Base-by-base conservation (phyloP, 495 filamentous ascomycete genomes). In the Aspergillus saccharolyticus region DNA sequence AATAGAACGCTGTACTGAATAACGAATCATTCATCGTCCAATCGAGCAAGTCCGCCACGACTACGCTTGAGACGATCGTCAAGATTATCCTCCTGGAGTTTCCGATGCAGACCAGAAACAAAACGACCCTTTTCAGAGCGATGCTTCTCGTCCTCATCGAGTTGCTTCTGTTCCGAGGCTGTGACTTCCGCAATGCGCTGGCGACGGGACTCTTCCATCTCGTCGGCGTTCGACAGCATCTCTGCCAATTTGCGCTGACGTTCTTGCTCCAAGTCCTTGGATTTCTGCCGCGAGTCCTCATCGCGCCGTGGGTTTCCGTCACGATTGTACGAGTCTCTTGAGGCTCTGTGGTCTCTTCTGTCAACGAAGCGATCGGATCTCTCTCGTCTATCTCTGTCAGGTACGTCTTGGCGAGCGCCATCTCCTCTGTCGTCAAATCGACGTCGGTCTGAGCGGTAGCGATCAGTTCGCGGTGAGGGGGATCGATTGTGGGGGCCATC, bases 141-240 rank as follows among this genome's bases (percentile, higher is more conserved):
- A n/a, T 67, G 68, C 24, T 67, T 67, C 18, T 78, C 74, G 46
- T 96, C 90, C 1, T 78, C 80, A 63, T 89, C 85, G 30, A 76
- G 74, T 59, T 84, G 81, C 17, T 74, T 70, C 47, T 85, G 76
- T 58, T 96, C 90, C 53, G 78, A 77, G 42, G 82, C 81, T 28
- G 80, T 80, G 42, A 94, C 78, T 4, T 85, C 81, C 1, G 83
- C 80, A 19, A 97, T 75, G 22, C 91, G 84, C 44, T 81, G 79
- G 48, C 84, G 83, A 18, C 94, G 88, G 49, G 88, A 84, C 42
- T 78, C 62, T 67, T 97, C 89, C 57, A 98, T 78, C 14, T 88
- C 82, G 3, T 78, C 77, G n/a, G 94, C 94, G 53, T 89, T 89
- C 21, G 82, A 80, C 64, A 91, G 89, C 94, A 98, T 98, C 33